Evolutionary conservation across 768 basidiomycete species (phyloP), one percentile per base, ranked within the genome.

Genomic region (Collybia sordida): DNA sequence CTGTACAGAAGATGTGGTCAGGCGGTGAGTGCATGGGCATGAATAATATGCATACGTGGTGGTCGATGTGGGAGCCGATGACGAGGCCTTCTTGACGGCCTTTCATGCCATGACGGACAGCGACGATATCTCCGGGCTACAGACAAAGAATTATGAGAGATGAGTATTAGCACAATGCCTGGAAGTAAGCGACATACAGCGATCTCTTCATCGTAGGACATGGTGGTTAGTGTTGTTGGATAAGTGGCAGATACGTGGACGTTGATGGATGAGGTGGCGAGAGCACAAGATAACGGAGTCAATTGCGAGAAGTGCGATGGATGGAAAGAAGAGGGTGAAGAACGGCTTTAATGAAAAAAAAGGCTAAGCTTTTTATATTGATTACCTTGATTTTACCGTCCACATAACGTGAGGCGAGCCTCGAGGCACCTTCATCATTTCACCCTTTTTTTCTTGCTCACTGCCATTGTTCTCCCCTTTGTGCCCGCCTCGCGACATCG

Each of bases 11-110:
- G 40, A 28, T 17, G 55, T 51, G 25, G 48, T 46, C 43, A 40
- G 28, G 45, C 28, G 18, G 36, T 40, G 40, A 2, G 31, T 31
- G 11, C 3, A 15, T 15, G 37, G 36, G 7, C 43, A n/a, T 21
- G 25, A 23, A 50, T 42, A 39, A 23, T 17, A 25, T 12, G 75
- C 86, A 57, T 66, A 90, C 90, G 46, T 75, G 67, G 56, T 76
- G 72, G 79, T 93, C 90, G 50, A 79, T 59, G 70, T 88, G 83
- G 27, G 87, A 79, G 35, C 89, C 88, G 31, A 91, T 71, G 56
- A 93, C 90, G 50, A 92, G 78, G 45, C 92, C 91, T 64, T 94
- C 90, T 60, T 77, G 81, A 54, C 80, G 75, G 58, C 85, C 86
- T 51, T 77, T 76, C 24, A 67, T 45, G 34, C 81, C 81, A 61